These are phyloP conservation scores for Glebionis coronaria DNA, from an alignment of 129 eudicot species.

Conservation along the genomic window DNA sequence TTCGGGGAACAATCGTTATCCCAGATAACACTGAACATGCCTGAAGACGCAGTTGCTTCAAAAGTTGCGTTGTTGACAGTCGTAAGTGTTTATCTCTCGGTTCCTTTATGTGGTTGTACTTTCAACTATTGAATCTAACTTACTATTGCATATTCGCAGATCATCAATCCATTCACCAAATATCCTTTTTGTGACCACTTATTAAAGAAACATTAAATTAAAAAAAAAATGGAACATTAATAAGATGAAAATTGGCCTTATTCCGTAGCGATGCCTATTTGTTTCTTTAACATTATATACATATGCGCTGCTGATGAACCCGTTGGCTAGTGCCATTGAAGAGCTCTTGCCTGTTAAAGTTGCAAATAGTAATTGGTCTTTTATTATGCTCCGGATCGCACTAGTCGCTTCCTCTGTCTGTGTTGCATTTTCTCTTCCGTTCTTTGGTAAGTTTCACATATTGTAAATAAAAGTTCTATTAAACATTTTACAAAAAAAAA, in stretches of 20 bases:
- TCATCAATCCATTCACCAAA: slow-evolving; percentile 34
- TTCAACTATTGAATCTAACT: not conserved
- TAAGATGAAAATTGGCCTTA: not conserved
- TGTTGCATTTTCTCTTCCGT: slow-evolving; percentile 79
- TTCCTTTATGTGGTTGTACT: not conserved
- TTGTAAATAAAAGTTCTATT: not conserved
- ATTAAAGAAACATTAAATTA: not conserved
- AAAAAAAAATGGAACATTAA: not conserved
- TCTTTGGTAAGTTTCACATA: slow-evolving; percentile 60
- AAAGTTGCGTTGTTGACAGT: slow-evolving; percentile 85
- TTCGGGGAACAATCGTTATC: slow-evolving; percentile 70
- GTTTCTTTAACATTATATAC: slow-evolving; percentile 49
- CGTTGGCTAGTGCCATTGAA: slow-evolving; percentile 86
- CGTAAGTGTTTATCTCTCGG: slow-evolving; percentile 37
- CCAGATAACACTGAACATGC: slow-evolving; percentile 79
- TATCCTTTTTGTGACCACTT: slow-evolving; percentile 28
- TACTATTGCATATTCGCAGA: slow-evolving; percentile 13
- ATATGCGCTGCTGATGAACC: slow-evolving; percentile 81
- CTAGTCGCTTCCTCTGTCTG: slow-evolving; percentile 67
- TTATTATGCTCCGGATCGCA: slow-evolving; percentile 51
- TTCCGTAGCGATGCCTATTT: not conserved
- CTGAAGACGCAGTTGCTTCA: slow-evolving; percentile 49
- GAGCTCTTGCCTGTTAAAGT: slow-evolving; percentile 66
- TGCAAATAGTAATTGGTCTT: slow-evolving; percentile 48
- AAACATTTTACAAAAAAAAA: not conserved